phyloP scores from a whole-genome alignment of 768 basidiomycete species.

The Hypholoma fasciculare region DNA sequence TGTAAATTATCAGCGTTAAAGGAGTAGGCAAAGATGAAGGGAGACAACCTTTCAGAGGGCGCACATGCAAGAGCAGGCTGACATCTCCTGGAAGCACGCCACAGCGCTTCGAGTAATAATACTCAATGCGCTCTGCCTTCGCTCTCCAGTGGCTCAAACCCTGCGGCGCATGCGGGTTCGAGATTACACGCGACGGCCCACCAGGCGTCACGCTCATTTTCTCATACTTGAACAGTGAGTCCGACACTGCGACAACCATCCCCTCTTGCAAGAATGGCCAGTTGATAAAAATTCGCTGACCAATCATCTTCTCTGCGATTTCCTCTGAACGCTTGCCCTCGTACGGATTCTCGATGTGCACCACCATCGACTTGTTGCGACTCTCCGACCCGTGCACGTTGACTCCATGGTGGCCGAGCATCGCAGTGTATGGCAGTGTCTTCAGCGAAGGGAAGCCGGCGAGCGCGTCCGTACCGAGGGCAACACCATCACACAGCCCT shows the following conservation, averaged over 20 bases:
- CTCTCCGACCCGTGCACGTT: slow-evolving; percentile 92
- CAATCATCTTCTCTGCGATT: slow-evolving; percentile 74
- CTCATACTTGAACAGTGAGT: slow-evolving; percentile 86
- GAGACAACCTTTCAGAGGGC: slow-evolving; percentile 78
- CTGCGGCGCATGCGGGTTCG: slow-evolving; percentile 71
- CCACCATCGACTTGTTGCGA: slow-evolving; percentile 91
- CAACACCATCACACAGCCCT: slow-evolving; percentile 87
- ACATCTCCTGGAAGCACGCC: slow-evolving; percentile 85
- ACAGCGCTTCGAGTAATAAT: slow-evolving; percentile 83
- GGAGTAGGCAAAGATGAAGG: neutral
- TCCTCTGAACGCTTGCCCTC: slow-evolving; percentile 69
- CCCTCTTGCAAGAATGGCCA: slow-evolving; percentile 99
- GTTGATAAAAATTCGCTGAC: slow-evolving; percentile 72
- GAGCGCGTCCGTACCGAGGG: slow-evolving; percentile 80
- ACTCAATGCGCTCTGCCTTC: slow-evolving; percentile 81
- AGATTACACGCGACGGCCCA: slow-evolving; percentile 54
- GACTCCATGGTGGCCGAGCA: slow-evolving; percentile 83
- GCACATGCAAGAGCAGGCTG: slow-evolving; percentile 83
- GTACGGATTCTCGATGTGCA: slow-evolving; percentile 77
- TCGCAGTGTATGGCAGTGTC: slow-evolving; percentile 78
- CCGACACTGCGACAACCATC: slow-evolving; percentile 82
- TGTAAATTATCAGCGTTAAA: neutral
- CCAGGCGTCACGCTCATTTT: slow-evolving; percentile 55
- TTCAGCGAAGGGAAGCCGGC: slow-evolving; percentile 97
- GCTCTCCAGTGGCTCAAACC: slow-evolving; percentile 75